Evolutionary conservation across 768 basidiomycete species (phyloP).

Genomic region (Lactifluus hygrophoroides): DNA sequence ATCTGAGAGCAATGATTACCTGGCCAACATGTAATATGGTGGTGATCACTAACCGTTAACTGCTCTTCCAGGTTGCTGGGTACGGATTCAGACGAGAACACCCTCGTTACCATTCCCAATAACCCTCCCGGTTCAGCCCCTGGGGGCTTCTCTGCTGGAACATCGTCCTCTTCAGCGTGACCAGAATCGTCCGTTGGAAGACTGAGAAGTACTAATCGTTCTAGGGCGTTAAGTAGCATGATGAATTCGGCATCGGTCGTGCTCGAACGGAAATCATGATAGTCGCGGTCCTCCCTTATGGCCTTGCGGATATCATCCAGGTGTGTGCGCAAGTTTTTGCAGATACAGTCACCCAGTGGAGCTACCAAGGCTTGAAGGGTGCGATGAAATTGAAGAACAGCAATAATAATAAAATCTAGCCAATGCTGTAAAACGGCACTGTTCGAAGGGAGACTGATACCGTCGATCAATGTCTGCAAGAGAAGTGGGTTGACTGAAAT

Average conservation of each 20-base stretch:
- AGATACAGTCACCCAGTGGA: constrained; percentile 74
- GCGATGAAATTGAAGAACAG: constrained; percentile 77
- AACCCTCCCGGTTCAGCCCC: constrained; percentile 52
- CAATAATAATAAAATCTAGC: constrained; percentile 93
- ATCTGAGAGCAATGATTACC: constrained; percentile 33
- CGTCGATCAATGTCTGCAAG: constrained; percentile 73
- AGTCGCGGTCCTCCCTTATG: constrained; percentile 24
- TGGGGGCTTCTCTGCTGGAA: constrained; percentile 41
- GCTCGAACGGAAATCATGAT: constrained; percentile 37
- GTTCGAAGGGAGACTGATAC: constrained; percentile 60
- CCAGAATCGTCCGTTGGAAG: constrained; percentile 45
- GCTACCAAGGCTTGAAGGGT: constrained; percentile 55
- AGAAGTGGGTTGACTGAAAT: constrained; percentile 64
- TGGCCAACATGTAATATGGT: neutral
- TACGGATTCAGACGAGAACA: constrained; percentile 69
- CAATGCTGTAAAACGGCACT: constrained; percentile 85
- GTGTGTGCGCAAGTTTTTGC: constrained; percentile 52
- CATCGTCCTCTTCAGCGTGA: constrained; percentile 49
- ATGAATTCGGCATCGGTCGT: constrained; percentile 76
- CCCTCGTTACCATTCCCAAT: constrained; percentile 84
- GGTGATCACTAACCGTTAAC: constrained; percentile 39
- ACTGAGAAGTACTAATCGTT: constrained; percentile 70
- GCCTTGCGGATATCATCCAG: constrained; percentile 41
- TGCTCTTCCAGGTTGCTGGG: constrained; percentile 43
- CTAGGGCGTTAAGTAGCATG: constrained; percentile 77